Conservation (phyloP, 2,329 filamentous ascomycete genomes). For the Fusarium sp. region DNA sequence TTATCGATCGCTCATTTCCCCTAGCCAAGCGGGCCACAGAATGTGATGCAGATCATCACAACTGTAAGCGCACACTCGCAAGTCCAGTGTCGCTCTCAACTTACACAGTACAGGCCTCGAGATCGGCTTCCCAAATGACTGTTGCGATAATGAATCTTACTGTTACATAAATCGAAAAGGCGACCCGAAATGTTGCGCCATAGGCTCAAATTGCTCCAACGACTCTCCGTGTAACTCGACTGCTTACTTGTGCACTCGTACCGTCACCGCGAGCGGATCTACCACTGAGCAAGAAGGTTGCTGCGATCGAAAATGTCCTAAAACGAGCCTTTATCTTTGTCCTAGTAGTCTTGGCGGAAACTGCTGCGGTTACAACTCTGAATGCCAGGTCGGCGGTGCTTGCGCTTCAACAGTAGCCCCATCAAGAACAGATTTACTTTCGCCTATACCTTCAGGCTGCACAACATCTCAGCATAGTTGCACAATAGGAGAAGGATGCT, state of each 20-base stretch:
- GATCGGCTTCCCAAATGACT: conserved; percentile 53
- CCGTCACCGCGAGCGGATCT: conserved; percentile 46
- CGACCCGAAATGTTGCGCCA: conserved; percentile 56
- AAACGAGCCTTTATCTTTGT: conserved; percentile 60
- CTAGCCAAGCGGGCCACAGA: conserved; percentile 46
- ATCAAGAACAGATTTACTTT: conserved; percentile 47
- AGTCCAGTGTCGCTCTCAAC: not conserved
- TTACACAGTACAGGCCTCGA: conserved; percentile 55
- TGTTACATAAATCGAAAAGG: conserved; percentile 57
- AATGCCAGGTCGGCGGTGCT: conserved; percentile 54
- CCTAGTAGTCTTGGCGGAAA: conserved; percentile 58
- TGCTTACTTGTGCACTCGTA: conserved; percentile 52
- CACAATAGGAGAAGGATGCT: conserved; percentile 63
- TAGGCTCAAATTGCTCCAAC: conserved; percentile 56
- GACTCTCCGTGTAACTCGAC: conserved; percentile 54
- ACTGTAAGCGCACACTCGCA: conserved; percentile 45
- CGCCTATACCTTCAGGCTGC: conserved; percentile 58
- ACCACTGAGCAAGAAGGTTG: conserved; percentile 51
- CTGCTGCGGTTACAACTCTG: conserved; percentile 62
- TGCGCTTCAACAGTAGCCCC: conserved; percentile 53
- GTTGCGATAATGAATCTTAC: conserved; percentile 60
- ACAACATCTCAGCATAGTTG: conserved; percentile 60
- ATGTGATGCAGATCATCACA: conserved; percentile 49
- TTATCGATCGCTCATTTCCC: conserved; percentile 48
- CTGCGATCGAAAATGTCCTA: conserved; percentile 57